A percentile compares a stretch with the other conserved stretches of the same genome.
Evolutionary conservation across 192 early-diverging fungal species (phyloP).

Genomic region (Backusella psychrophila): DNA sequence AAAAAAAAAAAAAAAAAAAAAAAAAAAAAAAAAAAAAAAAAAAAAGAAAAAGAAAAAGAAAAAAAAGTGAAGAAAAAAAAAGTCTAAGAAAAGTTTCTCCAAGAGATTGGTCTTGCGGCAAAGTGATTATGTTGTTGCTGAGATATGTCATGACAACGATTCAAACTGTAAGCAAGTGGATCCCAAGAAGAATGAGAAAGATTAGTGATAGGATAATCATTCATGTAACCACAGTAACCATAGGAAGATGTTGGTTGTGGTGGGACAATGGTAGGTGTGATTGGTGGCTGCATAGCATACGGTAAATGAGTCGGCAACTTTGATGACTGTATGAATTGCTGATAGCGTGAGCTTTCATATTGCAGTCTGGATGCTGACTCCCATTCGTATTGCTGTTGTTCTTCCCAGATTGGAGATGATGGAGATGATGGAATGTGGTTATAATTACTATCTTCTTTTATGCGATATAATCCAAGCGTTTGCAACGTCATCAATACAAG

Average conservation of each 20-base stretch:
- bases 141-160: conserved; percentile 9
- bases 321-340: conserved; percentile 3
- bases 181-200: conserved; percentile 15
- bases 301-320: neutral
- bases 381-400: neutral
- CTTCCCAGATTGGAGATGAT: neutral
- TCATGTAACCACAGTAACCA: neutral
- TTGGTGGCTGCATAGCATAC: conserved; percentile 3
- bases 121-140: neutral
- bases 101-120: conserved; percentile 9
- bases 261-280: neutral
- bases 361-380: neutral
- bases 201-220: conserved; percentile 10
- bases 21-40: neutral
- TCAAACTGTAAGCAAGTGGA: conserved; percentile 16
- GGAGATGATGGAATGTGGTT: neutral
- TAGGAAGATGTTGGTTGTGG: neutral
- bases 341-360: conserved; percentile 2
- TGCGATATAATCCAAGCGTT: conserved; percentile 9
- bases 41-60: neutral
- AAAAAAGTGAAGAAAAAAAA: neutral
- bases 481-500: conserved; percentile 5
- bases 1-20: neutral
- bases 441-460: neutral
- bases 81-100: conserved; percentile 9